phyloP scores from a whole-genome alignment of 2,329 filamentous ascomycete species.

The Malbranchea zuffiana region DNA sequence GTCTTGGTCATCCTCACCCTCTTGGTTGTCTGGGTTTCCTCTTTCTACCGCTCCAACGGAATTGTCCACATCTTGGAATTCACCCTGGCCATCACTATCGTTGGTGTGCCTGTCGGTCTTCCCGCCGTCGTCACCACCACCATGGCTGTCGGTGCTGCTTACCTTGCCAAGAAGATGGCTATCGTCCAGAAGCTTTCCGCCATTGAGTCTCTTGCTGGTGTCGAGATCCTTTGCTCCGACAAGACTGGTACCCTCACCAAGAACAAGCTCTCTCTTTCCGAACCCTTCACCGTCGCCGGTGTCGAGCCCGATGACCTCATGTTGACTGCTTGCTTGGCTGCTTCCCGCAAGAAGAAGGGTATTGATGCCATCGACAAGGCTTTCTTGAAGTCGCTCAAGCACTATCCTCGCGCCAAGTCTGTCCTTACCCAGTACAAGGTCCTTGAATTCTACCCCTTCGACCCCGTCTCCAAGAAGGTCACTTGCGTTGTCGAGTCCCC shows the following conservation, averaged over 20 bases:
- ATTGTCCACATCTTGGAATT: conserved; percentile 73
- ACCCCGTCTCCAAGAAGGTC: conserved; percentile 90
- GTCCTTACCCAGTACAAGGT: conserved; percentile 76
- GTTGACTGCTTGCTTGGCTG: conserved; percentile 81
- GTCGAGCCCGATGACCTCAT: conserved; percentile 81
- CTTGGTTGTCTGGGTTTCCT: conserved; percentile 72
- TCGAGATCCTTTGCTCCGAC: conserved; percentile 88
- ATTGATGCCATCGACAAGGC: conserved; percentile 93
- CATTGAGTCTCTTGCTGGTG: conserved; percentile 84
- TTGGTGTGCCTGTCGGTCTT: conserved; percentile 86
- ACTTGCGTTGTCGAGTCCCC: conserved; percentile 72
- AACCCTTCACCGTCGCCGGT: conserved; percentile 72
- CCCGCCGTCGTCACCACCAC: conserved; percentile 88
- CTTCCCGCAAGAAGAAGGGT: conserved; percentile 89
- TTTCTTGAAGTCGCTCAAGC: conserved; percentile 74
- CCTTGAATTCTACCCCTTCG: conserved; percentile 75
- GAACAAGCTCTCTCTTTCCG: conserved; percentile 81
- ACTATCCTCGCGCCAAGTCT: conserved; percentile 71
- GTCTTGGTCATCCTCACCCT: conserved; percentile 71
- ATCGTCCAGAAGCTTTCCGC: conserved; percentile 88
- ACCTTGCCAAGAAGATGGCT: conserved; percentile 83
- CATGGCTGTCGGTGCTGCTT: conserved; percentile 86
- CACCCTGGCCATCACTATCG: conserved; percentile 80
- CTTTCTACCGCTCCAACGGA: conserved; percentile 74
- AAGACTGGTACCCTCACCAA: conserved; percentile 90